These are phyloP conservation scores for Ceratocystis papillata DNA, from an alignment of 2,329 filamentous ascomycete genomes.

Conservation along the genomic window DNA sequence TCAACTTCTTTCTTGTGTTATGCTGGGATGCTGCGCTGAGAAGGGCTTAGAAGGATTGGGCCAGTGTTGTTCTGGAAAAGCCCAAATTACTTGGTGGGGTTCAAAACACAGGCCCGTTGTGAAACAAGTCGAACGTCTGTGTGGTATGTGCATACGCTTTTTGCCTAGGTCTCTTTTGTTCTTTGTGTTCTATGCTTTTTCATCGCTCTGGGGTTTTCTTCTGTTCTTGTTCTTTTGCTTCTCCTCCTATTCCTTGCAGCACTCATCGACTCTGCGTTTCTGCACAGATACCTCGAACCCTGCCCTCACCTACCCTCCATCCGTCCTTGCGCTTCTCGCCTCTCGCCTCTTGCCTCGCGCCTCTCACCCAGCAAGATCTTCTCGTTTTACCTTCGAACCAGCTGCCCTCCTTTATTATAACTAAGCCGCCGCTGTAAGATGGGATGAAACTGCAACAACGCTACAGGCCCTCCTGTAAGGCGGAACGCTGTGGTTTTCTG, in stretches of 20 bases:
- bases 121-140: slow-evolving; percentile 4
- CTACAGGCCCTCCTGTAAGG: not conserved
- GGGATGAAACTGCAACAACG: slow-evolving; percentile 6
- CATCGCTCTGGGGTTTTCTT: not conserved
- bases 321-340: not conserved
- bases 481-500: not conserved
- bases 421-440: not conserved
- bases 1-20: not conserved
- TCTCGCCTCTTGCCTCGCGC: not conserved
- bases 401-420: not conserved
- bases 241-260: not conserved
- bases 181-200: not conserved
- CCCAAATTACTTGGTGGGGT: not conserved
- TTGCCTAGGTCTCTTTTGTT: not conserved
- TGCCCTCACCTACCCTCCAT: not conserved
- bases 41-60: not conserved
- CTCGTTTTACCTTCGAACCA: too few species aligned
- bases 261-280: not conserved
- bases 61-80: not conserved
- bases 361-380: not conserved
- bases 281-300: not conserved
- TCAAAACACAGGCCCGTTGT: slow-evolving; percentile 3
- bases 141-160: not conserved
- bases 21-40: not conserved
- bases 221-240: not conserved